Conservation (phyloP, 495 filamentous ascomycete genomes). For the Bryoglossum gracile region DNA sequence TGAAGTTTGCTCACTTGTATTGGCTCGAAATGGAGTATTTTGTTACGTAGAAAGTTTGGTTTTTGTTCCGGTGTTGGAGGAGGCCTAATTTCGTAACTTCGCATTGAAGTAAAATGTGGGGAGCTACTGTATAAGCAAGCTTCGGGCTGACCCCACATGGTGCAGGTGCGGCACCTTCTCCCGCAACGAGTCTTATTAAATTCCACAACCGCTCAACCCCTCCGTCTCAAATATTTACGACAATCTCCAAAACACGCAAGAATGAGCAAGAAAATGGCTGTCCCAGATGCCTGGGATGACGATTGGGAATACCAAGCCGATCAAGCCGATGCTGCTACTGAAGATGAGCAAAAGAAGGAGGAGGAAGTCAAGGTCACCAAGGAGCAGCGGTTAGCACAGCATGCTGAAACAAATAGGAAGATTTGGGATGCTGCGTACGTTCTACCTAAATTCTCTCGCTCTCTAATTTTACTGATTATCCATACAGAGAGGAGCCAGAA, state of each 20-base stretch:
- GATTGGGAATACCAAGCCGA: conserved; percentile 81
- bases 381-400: conserved; percentile 70
- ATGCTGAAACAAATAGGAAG: conserved; percentile 72
- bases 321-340: conserved; percentile 26
- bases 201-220: neutral
- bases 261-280: conserved; percentile 23
- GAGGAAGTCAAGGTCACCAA: conserved; percentile 49
- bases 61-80: no score
- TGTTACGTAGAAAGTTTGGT: no score
- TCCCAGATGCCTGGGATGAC: conserved; percentile 84
- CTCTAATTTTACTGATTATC: conserved; percentile 16
- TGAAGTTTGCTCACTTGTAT: conserved; percentile 2
- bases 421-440: conserved; percentile 85
- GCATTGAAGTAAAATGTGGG: no score
- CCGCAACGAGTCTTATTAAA: no score
- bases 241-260: conserved; percentile 3
- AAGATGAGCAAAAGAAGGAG: conserved; percentile 32
- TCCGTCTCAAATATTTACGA: neutral
- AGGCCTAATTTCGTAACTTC: no score
- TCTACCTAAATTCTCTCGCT: neutral
- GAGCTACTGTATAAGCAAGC: no score
- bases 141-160: no score
- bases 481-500: conserved; percentile 50
- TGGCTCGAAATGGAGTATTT: no score
- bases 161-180: no score